phyloP scores from a whole-genome alignment of 140 eudicot species.

The Flaveria floridana region DNA sequence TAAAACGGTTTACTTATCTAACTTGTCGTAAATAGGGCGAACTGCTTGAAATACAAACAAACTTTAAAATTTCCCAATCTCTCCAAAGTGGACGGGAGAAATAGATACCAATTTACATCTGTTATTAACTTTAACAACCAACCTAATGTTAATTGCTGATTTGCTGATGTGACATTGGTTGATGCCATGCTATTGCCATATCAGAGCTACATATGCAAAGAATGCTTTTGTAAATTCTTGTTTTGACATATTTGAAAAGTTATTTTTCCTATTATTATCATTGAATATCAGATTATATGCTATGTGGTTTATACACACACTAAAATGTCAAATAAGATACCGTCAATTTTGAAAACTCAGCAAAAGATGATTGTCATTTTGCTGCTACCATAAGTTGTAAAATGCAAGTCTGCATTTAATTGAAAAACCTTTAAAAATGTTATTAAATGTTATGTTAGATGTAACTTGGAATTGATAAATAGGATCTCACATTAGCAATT shows the following conservation, averaged over 20 bases:
- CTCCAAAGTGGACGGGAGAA: background rate
- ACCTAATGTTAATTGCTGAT: background rate
- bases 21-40: background rate
- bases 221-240: background rate
- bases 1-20: slow-evolving; percentile 9
- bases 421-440: too few relatives aligned
- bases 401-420: too few relatives aligned
- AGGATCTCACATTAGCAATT: too few relatives aligned
- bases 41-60: background rate
- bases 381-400: too few relatives aligned
- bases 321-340: too few relatives aligned
- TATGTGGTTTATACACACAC: background rate
- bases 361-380: too few relatives aligned
- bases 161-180: background rate
- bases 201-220: background rate
- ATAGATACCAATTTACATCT: background rate
- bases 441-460: too few relatives aligned
- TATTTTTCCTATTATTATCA: too few relatives aligned
- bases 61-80: background rate
- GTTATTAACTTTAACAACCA: too few relatives aligned
- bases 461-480: too few relatives aligned
- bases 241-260: too few relatives aligned
- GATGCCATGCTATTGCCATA: background rate
- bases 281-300: background rate
- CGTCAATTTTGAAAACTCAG: too few relatives aligned